These are phyloP conservation scores for Ormosia emarginata DNA, from an alignment of 306 rosid genomes.

Conservation along the genomic window DNA sequence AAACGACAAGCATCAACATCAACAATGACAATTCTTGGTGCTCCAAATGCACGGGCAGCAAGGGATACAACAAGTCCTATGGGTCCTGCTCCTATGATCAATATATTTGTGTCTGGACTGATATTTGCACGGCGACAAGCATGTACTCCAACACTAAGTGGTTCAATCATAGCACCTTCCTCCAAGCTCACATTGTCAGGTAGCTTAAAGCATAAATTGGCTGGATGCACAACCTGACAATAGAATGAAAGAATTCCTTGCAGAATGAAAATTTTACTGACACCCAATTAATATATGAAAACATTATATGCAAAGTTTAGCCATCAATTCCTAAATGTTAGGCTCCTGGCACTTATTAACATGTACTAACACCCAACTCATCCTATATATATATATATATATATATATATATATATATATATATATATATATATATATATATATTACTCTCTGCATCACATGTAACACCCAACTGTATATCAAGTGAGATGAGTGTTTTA, in stretches of 20 bases:
- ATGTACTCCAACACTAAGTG: constrained; percentile 40
- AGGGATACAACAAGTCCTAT: constrained; percentile 40
- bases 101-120: constrained; percentile 30
- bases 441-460: too few relatives aligned
- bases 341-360: background rate
- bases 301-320: background rate
- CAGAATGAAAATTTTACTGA: background rate
- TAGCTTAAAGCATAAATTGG: constrained; percentile 34
- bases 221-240: constrained; percentile 46
- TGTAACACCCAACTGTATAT: too few relatives aligned
- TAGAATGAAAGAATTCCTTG: background rate
- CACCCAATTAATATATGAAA: background rate
- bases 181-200: constrained; percentile 44
- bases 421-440: too few relatives aligned
- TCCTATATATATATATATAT: too few relatives aligned
- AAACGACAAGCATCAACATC: constrained; percentile 41
- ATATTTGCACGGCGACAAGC: constrained; percentile 48
- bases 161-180: constrained; percentile 53
- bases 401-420: too few relatives aligned
- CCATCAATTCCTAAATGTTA: background rate
- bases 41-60: constrained; percentile 44
- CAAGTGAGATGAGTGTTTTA: background rate
- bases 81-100: constrained; percentile 46
- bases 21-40: constrained; percentile 35
- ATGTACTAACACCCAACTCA: background rate